A percentile compares a stretch with the other conserved stretches of the same genome.
These are phyloP conservation scores for Lepidium aucheri DNA, from an alignment of 345 rosid species.

Conservation along the genomic window DNA sequence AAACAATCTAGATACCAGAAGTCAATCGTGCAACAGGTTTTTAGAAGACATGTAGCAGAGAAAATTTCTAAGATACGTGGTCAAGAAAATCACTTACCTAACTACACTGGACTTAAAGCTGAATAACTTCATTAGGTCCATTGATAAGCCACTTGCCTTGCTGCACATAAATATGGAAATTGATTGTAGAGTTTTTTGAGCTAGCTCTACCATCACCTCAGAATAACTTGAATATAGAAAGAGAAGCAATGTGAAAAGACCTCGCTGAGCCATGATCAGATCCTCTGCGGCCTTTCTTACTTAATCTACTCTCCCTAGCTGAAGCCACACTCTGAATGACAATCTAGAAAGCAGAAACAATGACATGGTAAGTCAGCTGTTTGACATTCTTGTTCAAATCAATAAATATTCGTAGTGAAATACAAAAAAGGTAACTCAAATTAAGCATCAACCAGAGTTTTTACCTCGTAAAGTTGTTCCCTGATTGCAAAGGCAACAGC, in stretches of 20 bases:
- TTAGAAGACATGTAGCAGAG: background rate
- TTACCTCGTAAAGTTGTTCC: conserved; percentile 93
- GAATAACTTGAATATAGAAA: background rate
- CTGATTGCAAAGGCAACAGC: conserved; percentile 94
- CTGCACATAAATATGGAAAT: conserved; percentile 28
- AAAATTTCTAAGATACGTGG: background rate
- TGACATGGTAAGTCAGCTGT: background rate
- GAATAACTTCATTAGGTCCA: conserved; percentile 87
- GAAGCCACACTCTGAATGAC: conserved; percentile 83
- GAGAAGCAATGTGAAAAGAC: conserved; percentile 26
- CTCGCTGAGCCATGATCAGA: conserved; percentile 60
- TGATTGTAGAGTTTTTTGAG: background rate
- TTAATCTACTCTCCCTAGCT: conserved; percentile 75
- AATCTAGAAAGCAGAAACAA: conserved; percentile 40
- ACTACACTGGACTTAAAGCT: conserved; percentile 73
- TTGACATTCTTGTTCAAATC: background rate
- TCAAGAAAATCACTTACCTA: conserved; percentile 39
- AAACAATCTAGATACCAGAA: background rate
- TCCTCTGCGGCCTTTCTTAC: conserved; percentile 83
- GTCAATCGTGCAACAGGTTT: background rate
- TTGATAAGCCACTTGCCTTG: conserved; percentile 63
- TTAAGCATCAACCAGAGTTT: background rate
- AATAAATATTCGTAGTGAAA: background rate
- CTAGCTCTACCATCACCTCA: background rate
- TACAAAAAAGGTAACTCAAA: background rate